Base-by-base conservation (phyloP, 2,329 filamentous ascomycete genomes). In the Phoma sp. region DNA sequence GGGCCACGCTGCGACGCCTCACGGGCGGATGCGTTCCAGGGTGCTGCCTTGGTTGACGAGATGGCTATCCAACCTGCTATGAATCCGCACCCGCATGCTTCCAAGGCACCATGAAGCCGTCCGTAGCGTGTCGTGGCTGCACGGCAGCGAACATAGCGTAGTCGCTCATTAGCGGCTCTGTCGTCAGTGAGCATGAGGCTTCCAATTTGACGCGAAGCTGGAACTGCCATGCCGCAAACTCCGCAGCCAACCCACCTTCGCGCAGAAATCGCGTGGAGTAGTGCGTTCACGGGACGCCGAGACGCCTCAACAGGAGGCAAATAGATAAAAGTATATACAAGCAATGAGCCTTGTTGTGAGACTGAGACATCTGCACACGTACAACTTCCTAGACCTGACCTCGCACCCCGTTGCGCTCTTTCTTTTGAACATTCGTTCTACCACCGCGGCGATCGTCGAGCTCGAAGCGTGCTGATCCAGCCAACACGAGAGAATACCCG, bases 201-300 rank as follows among this genome's bases (percentile, higher is more conserved):
- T 43, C 37, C 47, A 50, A 48, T 51, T 47, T 43, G 47, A 45
- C 46, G 8, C 18, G 50, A 39, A 22, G 27, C 30, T 64, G 61
- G 45, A 32, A 49, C 30, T 47, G 48, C 43, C 47, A 54, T 56
- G 57, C 59, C 59, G 61, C 54, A 52, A 45, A 55, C 53, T 55
- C 62, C 61, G 61, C 63, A 51, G 61, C 53, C 47, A 53, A 23
- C 45, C 55, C 61, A 59, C 62, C 55, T 55, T 57, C 49, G 52
- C 55, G 43, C 53, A 47, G 57, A 47, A 39, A 50, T 59, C 53
- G 61, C 55, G 60, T 56, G 42, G 41, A 64, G 55, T 62, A 64
- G 62, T 56, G 62, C 50, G 41, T 57, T 29, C 29, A 45, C 18
- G 44, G 52, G 46, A 29, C 46, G 52, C 46, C 52, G 52, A 43